Evolutionary conservation across 2,329 filamentous ascomycete genomes (phyloP).

Genomic region (Colletotrichum chlorophyti): DNA sequence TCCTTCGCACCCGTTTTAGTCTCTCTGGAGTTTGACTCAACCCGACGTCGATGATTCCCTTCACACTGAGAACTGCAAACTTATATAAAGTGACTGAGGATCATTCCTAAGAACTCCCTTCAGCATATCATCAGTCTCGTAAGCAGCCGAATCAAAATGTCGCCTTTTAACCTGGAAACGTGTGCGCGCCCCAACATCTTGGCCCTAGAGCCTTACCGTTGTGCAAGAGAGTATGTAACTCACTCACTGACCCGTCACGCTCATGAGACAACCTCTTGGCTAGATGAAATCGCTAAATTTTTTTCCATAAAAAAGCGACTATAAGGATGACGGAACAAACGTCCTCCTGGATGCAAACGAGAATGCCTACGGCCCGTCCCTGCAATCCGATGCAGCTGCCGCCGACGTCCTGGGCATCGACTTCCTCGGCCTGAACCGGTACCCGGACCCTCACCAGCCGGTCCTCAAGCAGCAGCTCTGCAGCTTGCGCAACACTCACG

Average conservation of each 20-base stretch:
- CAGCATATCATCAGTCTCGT: neutral
- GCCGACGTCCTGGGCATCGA: slow-evolving; percentile 70
- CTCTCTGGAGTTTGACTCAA: slow-evolving; percentile 16
- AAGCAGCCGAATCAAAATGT: slow-evolving; percentile 45
- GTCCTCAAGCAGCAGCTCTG: slow-evolving; percentile 88
- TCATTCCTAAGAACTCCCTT: neutral
- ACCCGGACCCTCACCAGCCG: slow-evolving; percentile 94
- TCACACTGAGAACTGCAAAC: neutral
- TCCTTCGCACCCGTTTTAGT: too few relatives aligned
- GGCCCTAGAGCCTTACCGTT: slow-evolving; percentile 78
- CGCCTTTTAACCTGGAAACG: slow-evolving; percentile 74
- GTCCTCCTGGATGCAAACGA: slow-evolving; percentile 97
- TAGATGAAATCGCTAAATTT: too few relatives aligned
- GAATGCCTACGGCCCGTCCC: slow-evolving; percentile 89
- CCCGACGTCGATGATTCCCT: neutral
- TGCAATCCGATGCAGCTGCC: slow-evolving; percentile 60
- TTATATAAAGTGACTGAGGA: slow-evolving; percentile 13
- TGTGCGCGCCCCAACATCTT: slow-evolving; percentile 82
- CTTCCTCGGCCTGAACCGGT: slow-evolving; percentile 85
- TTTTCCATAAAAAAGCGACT: too few relatives aligned
- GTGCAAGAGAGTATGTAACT: slow-evolving; percentile 75
- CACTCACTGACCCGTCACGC: neutral
- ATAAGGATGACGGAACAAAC: slow-evolving; percentile 97
- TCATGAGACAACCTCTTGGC: slow-evolving; percentile 33
- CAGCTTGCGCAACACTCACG: slow-evolving; percentile 83